A percentile compares a stretch with the other conserved stretches of the same genome.
Conservation (phyloP, 306 rosid species). For the Boehmeria nivea region DNA sequence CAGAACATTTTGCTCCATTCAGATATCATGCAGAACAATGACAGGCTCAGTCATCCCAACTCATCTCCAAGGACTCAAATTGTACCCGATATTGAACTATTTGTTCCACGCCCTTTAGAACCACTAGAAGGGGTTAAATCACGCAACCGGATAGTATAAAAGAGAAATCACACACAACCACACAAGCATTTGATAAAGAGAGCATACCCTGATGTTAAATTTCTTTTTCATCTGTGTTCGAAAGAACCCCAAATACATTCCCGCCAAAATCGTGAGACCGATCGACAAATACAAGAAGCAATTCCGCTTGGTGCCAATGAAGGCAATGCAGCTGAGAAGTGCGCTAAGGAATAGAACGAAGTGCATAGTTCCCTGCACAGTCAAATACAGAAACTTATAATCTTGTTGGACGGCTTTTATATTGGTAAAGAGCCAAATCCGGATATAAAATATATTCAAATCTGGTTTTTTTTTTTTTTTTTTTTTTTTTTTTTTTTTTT, state of each 20-base stretch:
- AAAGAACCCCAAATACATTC: slow-evolving; percentile 72
- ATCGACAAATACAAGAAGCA: slow-evolving; percentile 66
- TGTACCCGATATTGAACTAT: too few relatives aligned
- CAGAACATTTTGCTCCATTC: too few relatives aligned
- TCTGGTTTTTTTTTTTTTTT: too few relatives aligned
- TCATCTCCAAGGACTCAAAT: too few relatives aligned
- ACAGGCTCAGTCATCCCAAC: too few relatives aligned
- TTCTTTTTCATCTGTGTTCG: slow-evolving; percentile 79
- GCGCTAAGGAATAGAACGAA: slow-evolving; percentile 44
- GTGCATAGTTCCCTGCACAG: slow-evolving; percentile 62
- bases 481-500: too few relatives aligned
- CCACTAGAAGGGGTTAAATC: too few relatives aligned
- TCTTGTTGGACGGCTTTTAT: slow-evolving; percentile 3
- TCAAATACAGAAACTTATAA: slow-evolving; percentile 12
- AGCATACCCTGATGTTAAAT: slow-evolving; percentile 82
- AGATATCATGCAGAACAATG: too few relatives aligned
- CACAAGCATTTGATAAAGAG: not conserved
- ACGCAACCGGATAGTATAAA: too few relatives aligned
- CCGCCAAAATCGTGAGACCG: slow-evolving; percentile 51
- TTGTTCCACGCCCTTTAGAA: too few relatives aligned
- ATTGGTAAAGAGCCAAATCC: too few relatives aligned
- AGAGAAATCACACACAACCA: not conserved
- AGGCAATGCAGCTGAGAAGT: slow-evolving; percentile 57
- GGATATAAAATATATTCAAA: too few relatives aligned
- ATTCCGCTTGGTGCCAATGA: slow-evolving; percentile 47